Evolutionary conservation across 148 eudicot genomes (phyloP).

Genomic region (Silene uniflora): DNA sequence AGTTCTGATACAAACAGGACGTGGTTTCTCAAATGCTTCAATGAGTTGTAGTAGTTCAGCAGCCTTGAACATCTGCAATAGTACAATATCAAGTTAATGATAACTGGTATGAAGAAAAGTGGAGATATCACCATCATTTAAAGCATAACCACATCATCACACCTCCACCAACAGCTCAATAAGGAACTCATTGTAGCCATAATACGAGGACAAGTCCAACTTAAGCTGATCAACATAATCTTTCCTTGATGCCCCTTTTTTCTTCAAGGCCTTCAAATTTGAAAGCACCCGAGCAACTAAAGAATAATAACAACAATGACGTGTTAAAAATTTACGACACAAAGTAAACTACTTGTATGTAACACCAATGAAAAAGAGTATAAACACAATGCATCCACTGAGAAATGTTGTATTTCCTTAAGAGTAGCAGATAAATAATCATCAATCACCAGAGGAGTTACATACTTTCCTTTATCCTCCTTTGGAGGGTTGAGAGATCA

Average conservation of each 20-base stretch:
- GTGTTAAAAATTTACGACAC: background rate
- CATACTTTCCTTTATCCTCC: conserved; percentile 92
- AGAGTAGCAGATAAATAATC: background rate
- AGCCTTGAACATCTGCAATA: conserved; percentile 71
- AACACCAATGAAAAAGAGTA: background rate
- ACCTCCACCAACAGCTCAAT: conserved; percentile 80
- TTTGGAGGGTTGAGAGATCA: conserved; percentile 66
- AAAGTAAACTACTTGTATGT: background rate
- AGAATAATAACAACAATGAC: background rate
- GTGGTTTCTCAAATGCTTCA: conserved; percentile 95
- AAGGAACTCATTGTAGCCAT: conserved; percentile 88
- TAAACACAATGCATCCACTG: background rate
- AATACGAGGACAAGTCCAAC: conserved; percentile 66
- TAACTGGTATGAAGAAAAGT: background rate
- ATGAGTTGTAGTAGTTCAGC: conserved; percentile 80
- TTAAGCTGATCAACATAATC: conserved; percentile 74
- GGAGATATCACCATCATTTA: background rate
- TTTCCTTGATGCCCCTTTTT: conserved; percentile 61
- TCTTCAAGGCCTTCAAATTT: conserved; percentile 61
- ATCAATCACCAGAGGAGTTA: background rate
- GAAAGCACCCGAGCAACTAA: conserved; percentile 75
- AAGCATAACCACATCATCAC: conserved; percentile 1
- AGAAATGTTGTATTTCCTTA: background rate
- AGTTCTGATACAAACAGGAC: conserved; percentile 75
- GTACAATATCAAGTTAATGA: conserved; percentile 1